Evolutionary conservation across 2,329 filamentous ascomycete genomes (phyloP).

Genomic region (Paracoccidioides lutzii): DNA sequence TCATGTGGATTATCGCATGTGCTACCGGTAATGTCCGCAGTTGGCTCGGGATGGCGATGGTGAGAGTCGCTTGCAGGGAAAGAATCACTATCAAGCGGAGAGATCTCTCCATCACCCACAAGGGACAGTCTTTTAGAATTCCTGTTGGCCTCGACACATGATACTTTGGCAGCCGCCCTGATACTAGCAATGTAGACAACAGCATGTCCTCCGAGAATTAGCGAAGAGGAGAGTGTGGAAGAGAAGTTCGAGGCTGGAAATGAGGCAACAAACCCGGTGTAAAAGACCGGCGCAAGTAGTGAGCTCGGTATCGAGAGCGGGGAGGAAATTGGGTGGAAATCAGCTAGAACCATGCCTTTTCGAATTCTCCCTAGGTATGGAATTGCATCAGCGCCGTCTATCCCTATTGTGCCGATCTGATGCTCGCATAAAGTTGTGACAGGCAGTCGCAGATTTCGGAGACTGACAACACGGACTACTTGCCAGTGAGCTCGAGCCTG

Average conservation of each 20-base stretch:
- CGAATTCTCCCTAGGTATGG: conserved; percentile 34
- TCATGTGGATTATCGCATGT: background rate
- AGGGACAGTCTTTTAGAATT: conserved; percentile 17
- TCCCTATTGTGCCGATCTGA: conserved; percentile 80
- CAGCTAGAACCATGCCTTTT: conserved; percentile 74
- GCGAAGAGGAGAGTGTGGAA: conserved; percentile 33
- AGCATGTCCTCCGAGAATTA: conserved; percentile 42
- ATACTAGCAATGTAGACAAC: conserved; percentile 84
- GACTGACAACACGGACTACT: conserved; percentile 65
- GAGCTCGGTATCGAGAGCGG: conserved; percentile 15
- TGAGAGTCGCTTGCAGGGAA: background rate
- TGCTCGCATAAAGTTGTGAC: conserved; percentile 62
- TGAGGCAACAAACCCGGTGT: conserved; percentile 56
- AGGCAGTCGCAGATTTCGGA: conserved; percentile 75
- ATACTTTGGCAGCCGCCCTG: conserved; percentile 63
- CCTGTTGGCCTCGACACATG: conserved; percentile 38
- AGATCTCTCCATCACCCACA: conserved; percentile 29
- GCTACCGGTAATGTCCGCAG: conserved; percentile 13
- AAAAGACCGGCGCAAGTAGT: conserved; percentile 26
- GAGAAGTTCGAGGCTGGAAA: conserved; percentile 51
- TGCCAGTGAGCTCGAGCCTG: conserved; percentile 62
- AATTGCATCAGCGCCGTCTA: conserved; percentile 36
- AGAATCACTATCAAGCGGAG: conserved; percentile 27
- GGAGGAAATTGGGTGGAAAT: conserved; percentile 38
- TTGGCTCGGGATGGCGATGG: conserved; percentile 8